Conservation (phyloP, 108 stramenopile genomes). For the Poteriospumella lacustris region DNA sequence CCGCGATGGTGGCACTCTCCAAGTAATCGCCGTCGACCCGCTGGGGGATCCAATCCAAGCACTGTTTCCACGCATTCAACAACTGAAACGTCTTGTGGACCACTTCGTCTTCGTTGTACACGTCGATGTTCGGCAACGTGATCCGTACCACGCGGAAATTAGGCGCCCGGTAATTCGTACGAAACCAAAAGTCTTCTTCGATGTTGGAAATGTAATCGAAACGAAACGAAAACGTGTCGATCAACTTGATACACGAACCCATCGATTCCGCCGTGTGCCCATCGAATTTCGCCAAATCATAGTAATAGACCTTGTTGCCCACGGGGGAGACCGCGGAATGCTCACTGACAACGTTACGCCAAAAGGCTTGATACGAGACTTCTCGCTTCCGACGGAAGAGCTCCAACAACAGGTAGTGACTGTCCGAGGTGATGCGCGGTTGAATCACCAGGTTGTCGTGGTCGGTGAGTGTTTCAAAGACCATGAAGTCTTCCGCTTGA, state of each 20-base stretch:
- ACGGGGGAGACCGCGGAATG: neutral
- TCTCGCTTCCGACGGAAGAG: neutral
- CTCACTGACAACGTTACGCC: neutral
- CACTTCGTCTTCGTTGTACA: neutral
- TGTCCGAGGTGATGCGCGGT: neutral
- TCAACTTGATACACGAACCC: neutral
- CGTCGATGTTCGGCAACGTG: neutral
- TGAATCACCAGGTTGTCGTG: neutral
- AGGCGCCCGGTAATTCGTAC: neutral
- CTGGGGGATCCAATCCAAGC: neutral
- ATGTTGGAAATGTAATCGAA: constrained; percentile 21
- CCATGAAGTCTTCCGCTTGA: neutral
- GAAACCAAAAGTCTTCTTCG: constrained; percentile 21
- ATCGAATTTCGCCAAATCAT: constrained; percentile 1
- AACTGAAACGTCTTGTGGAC: neutral
- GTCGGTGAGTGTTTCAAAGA: neutral
- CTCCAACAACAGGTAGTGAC: neutral
- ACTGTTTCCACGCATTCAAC: neutral
- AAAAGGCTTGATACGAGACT: neutral
- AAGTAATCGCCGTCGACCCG: neutral
- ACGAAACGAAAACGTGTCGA: neutral
- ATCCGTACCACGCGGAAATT: constrained; percentile 10
- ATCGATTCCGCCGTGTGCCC: neutral
- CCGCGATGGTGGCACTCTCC: neutral
- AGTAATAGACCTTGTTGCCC: constrained; percentile 2